These are phyloP conservation scores for Agaricus blazei DNA, from an alignment of 768 basidiomycete genomes.

Conservation along the genomic window DNA sequence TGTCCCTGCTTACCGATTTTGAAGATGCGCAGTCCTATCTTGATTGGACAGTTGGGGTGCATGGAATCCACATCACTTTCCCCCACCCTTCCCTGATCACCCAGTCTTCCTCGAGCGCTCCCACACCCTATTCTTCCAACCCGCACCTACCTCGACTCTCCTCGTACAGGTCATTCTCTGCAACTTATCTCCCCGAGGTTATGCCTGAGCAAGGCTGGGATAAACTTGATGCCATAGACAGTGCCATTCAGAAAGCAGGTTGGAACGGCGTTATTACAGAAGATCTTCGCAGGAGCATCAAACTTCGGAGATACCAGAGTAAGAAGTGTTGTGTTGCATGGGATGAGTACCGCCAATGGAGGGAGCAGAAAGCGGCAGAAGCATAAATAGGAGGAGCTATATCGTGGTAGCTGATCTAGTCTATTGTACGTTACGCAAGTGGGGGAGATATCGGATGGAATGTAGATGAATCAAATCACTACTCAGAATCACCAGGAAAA, in stretches of 20 bases:
- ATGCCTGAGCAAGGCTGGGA: constrained; percentile 93
- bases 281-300: constrained; percentile 70
- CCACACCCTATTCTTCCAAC: constrained; percentile 70
- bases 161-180: constrained; percentile 62
- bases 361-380: constrained; percentile 35
- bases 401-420: not conserved
- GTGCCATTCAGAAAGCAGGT: constrained; percentile 90
- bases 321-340: constrained; percentile 61
- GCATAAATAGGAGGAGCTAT: not conserved
- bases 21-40: constrained; percentile 80
- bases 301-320: constrained; percentile 80
- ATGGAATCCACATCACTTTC: constrained; percentile 90
- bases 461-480: too few species aligned
- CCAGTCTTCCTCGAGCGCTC: constrained; percentile 52
- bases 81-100: constrained; percentile 67
- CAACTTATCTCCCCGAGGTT: constrained; percentile 92
- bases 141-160: constrained; percentile 48
- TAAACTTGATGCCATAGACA: constrained; percentile 84
- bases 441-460: not conserved
- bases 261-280: constrained; percentile 82
- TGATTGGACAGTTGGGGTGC: constrained; percentile 89
- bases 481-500: not conserved
- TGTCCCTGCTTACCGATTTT: constrained; percentile 93
- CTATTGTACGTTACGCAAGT: not conserved
- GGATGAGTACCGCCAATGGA: constrained; percentile 78